These are phyloP conservation scores for Ophiostoma montium DNA, from an alignment of 2,329 filamentous ascomycete genomes.

Conservation along the genomic window DNA sequence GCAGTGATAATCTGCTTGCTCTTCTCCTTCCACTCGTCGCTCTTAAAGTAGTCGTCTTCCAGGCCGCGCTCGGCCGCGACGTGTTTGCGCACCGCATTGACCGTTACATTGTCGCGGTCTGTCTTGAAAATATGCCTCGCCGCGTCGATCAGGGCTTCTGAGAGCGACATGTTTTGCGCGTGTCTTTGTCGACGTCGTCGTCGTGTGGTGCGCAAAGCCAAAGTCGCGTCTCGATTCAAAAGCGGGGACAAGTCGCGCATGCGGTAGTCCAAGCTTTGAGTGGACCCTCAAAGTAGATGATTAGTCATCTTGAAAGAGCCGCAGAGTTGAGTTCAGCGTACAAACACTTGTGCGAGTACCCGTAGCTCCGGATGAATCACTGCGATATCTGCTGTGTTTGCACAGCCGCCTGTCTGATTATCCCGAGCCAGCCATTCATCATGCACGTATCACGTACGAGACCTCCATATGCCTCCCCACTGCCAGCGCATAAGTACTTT, in stretches of 20 bases:
- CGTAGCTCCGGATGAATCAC: too few species aligned
- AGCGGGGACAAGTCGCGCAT: background rate
- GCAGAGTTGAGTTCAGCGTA: too few species aligned
- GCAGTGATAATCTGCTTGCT: slow-evolving; percentile 44
- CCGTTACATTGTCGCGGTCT: slow-evolving; percentile 34
- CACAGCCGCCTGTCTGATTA: too few species aligned
- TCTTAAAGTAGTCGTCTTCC: slow-evolving; percentile 31
- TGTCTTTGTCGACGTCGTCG: background rate
- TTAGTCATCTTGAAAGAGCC: too few species aligned
- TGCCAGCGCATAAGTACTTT: too few species aligned
- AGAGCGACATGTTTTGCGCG: slow-evolving; percentile 17
- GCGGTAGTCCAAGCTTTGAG: background rate
- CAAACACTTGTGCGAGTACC: too few species aligned
- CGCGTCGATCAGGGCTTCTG: slow-evolving; percentile 31
- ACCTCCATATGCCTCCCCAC: too few species aligned
- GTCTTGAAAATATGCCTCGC: slow-evolving; percentile 31
- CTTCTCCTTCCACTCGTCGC: slow-evolving; percentile 38
- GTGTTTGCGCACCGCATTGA: slow-evolving; percentile 38
- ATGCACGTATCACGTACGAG: too few species aligned
- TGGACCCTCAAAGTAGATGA: too few species aligned
- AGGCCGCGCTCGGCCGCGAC: slow-evolving; percentile 16
- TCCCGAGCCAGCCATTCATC: too few species aligned
- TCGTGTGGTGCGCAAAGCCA: background rate
- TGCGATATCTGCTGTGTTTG: too few species aligned
- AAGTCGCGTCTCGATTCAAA: background rate